phyloP scores from a whole-genome alignment of 805 yeast genomes.

The Candida endomychidarum region DNA sequence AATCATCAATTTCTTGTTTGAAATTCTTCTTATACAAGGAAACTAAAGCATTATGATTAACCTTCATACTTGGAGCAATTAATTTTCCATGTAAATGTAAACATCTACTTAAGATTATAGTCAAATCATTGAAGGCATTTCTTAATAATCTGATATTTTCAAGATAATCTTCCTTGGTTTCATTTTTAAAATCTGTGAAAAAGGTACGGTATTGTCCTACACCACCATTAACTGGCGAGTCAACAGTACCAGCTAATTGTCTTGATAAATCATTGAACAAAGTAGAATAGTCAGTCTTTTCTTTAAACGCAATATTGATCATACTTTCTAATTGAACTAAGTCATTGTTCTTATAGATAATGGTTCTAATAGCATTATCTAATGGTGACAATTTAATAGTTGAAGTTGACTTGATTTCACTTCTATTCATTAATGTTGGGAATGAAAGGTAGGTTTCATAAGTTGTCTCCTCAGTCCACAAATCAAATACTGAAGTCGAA shows the following conservation, averaged over 20 bases:
- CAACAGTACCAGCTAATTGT: slow-evolving; percentile 80
- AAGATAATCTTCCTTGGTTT: slow-evolving; percentile 31
- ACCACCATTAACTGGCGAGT: slow-evolving; percentile 92
- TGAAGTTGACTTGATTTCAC: slow-evolving; percentile 57
- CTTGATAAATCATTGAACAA: slow-evolving; percentile 66
- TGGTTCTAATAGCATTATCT: slow-evolving; percentile 72
- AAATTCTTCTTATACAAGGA: slow-evolving; percentile 68
- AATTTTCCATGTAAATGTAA: slow-evolving; percentile 67
- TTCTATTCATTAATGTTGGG: slow-evolving; percentile 86
- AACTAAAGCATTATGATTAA: slow-evolving; percentile 67
- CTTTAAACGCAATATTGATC: slow-evolving; percentile 52
- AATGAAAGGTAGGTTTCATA: slow-evolving; percentile 73
- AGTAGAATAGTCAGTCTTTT: slow-evolving; percentile 47
- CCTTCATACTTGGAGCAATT: slow-evolving; percentile 53
- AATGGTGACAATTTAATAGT: slow-evolving; percentile 72
- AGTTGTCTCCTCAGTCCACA: slow-evolving; percentile 88
- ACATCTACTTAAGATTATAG: slow-evolving; percentile 63
- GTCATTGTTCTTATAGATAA: slow-evolving; percentile 69
- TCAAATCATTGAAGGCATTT: slow-evolving; percentile 65
- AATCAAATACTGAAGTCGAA: slow-evolving; percentile 63
- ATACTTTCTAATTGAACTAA: slow-evolving; percentile 65
- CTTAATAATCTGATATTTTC: slow-evolving; percentile 36
- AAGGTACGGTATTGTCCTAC: slow-evolving; percentile 79
- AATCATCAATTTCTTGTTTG: slow-evolving; percentile 54
- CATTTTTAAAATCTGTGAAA: slow-evolving; percentile 43